Evolutionary conservation across 2,329 filamentous ascomycete species (phyloP), one percentile per base, ranked within the genome.

Genomic region (Diaporthe nobilis): DNA sequence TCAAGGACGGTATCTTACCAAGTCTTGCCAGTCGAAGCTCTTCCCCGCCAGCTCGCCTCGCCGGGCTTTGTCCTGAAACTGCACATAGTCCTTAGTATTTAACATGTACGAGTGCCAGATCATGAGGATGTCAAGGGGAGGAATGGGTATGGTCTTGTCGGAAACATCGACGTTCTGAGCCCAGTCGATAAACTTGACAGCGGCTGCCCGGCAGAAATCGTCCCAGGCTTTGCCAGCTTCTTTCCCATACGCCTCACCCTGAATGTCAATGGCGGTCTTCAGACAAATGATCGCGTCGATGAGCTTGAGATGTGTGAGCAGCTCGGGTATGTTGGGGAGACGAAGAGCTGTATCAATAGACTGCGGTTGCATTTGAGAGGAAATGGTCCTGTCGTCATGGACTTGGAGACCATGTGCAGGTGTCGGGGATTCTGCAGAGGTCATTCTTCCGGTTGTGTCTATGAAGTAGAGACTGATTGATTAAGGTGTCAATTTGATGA

Each of bases 61-160:
- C 3, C 60, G 47, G 0, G 34, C 31, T 4, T 39, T 9, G 12
- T 72, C 37, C 1, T 60, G 57, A 12, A 61, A 72, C 2, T 17
- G 15, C 3, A 42, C 25, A 3, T 72, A 72, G 22, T 51, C 71
- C n/a, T 25, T 61, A n/a, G 71, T 60, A 22, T 72, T 72, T 6
- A 72, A 20, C 44, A 72, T 72, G 42, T 63, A 72, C 3, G 71
- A 61, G n/a, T 72, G 71, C 71, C 71, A 72, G 4, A 72, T 39
- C 57, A 72, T 63, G 7, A 72, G 31, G 15, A 72, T 39, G 37
- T 63, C 57, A 37, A 72, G 44, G 3, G 57, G 31, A 9, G 71
- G 71, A 4, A 51, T 28, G 17, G 31, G 22, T 17, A 72, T 53
- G 28, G 15, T 72, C 57, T 61, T 20, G 5, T 31, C 15, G 12